Conservation (phyloP, 2,329 filamentous ascomycete genomes). For the Xylariales sp. region DNA sequence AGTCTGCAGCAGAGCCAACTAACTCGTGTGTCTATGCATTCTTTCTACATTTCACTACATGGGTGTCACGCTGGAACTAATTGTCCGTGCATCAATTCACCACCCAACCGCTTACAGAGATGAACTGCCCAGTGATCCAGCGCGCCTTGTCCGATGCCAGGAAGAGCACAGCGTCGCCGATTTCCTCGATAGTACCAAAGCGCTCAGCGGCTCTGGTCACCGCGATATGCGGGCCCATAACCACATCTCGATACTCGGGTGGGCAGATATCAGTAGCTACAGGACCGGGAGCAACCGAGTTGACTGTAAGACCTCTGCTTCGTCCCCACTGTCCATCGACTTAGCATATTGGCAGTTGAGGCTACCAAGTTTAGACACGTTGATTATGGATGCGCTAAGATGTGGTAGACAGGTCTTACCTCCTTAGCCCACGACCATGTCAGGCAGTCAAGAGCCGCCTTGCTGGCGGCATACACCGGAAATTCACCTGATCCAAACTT, state of each 20-base stretch:
- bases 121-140: constrained; percentile 28
- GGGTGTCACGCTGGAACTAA: too few species aligned
- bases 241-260: neutral
- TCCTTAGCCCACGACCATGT: constrained; percentile 28
- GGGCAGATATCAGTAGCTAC: constrained; percentile 18
- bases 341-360: too few species aligned
- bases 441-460: constrained; percentile 30
- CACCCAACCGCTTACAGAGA: constrained; percentile 25
- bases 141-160: constrained; percentile 26
- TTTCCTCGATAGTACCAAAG: constrained; percentile 19
- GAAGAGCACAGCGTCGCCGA: constrained; percentile 25
- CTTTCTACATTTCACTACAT: too few species aligned
- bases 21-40: too few species aligned
- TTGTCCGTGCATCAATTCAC: too few species aligned
- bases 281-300: constrained; percentile 26
- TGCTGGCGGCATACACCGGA: constrained; percentile 22
- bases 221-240: constrained; percentile 8
- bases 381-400: too few species aligned
- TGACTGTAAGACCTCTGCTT: constrained; percentile 25
- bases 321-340: constrained; percentile 15
- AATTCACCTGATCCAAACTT: constrained; percentile 11
- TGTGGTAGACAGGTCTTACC: too few species aligned
- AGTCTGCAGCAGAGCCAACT: too few species aligned
- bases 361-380: too few species aligned
- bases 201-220: constrained; percentile 21